phyloP scores from a whole-genome alignment of 331 rosid species.

The Acacia concinna region DNA sequence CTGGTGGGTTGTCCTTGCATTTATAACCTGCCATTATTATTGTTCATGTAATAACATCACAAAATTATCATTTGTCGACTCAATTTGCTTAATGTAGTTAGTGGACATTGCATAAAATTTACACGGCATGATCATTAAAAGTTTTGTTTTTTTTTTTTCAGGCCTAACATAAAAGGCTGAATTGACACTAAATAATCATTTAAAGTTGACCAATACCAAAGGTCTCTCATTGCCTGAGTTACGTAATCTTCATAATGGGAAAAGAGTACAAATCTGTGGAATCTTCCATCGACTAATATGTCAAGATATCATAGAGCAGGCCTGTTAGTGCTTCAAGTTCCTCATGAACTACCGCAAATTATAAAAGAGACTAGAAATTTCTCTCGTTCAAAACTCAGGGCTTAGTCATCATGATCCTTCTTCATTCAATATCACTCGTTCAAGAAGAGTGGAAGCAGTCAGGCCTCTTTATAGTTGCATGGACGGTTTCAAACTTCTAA shows the following conservation, averaged over 20 bases:
- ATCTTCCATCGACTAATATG: slow-evolving; percentile 12
- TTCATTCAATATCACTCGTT: slow-evolving; percentile 16
- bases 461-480: not conserved
- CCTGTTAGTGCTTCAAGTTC: slow-evolving; percentile 31
- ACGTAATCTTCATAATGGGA: not conserved
- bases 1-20: not conserved
- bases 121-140: not conserved
- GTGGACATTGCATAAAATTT: not conserved
- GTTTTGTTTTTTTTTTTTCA: not conserved
- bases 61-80: not conserved
- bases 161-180: not conserved
- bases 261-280: slow-evolving; percentile 17
- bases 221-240: not conserved
- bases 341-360: slow-evolving; percentile 23
- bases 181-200: not conserved
- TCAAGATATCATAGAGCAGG: slow-evolving; percentile 33
- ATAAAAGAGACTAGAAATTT: slow-evolving; percentile 3
- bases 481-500: slow-evolving; percentile 5
- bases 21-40: not conserved
- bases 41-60: not conserved
- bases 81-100: not conserved
- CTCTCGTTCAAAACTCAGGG: slow-evolving; percentile 6
- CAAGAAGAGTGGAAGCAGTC: not conserved
- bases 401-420: slow-evolving; percentile 14
- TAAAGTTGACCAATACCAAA: not conserved